Evolutionary conservation across 768 basidiomycete species (phyloP), one percentile per base, ranked within the genome.

Genomic region (Suillus alpinus): DNA sequence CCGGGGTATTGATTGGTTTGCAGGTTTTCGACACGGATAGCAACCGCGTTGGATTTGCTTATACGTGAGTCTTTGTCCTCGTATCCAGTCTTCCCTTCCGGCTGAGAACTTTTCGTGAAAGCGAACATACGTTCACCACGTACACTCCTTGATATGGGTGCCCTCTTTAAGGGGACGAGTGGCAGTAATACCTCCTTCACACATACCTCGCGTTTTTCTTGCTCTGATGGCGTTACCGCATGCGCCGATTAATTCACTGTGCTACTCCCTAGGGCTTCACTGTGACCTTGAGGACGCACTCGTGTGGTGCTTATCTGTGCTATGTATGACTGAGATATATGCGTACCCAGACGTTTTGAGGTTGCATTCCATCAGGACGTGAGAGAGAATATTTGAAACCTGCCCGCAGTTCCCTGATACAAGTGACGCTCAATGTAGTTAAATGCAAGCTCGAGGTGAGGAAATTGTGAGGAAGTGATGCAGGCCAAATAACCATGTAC

Each of bases 11-110:
- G 51, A 41, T 49, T 26, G 20, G 5, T 0, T 18, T 31, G 9
- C 31, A 69, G 69, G 62, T 69, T 4, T 70, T 70, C 20, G 68
- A 70, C 47, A 7, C 56, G 20, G 69, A 70, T 18, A 57, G 55
- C 0, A 59, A 60, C 13, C 66, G 60, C 4, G 46, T 69, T 51
- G 69, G 69, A 26, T 68, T 68, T 46, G 65, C 65, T 9, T 49
- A 62, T 59, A 70, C 67, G 68, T 70, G 18, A 64, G 68, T 66
- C n/a, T n/a, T 34, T 59, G 3, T 9, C 57, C 1, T 2, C 2
- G 47, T n/a, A 36, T 34, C 12, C 32, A 32, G 37, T 4, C 8
- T 0, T 32, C 26, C 8, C 4, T 16, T 13, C 13, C 7, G 40
- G 59, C 51, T 62, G 49, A 64, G 7, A 29, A 6, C n/a, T 23